These are phyloP conservation scores for Adansonia digitata DNA, from an alignment of 345 rosid species.

Conservation along the genomic window DNA sequence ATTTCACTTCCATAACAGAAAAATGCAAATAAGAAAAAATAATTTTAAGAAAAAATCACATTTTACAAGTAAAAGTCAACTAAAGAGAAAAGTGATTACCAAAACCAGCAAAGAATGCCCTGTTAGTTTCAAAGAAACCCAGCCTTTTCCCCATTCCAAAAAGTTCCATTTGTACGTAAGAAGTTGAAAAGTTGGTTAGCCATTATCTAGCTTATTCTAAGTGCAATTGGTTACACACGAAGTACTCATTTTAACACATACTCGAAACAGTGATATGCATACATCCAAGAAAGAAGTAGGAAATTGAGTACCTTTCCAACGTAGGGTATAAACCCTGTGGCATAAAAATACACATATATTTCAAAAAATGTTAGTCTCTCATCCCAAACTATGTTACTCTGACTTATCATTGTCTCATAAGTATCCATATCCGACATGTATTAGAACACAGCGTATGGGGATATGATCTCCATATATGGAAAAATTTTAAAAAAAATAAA, in stretches of 20 bases:
- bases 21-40: neutral
- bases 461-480: no score
- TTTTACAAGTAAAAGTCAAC: neutral
- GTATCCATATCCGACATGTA: no score
- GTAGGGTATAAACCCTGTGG: conserved; percentile 64
- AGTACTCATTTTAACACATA: conserved; percentile 41
- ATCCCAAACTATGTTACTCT: no score
- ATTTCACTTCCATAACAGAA: neutral
- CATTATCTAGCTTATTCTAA: conserved; percentile 1
- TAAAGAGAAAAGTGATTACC: conserved; percentile 43
- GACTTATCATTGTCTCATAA: no score
- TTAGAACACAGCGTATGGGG: no score
- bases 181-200: conserved; percentile 18
- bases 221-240: conserved; percentile 4
- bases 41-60: neutral
- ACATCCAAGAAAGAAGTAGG: conserved; percentile 96
- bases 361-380: conserved; percentile 14
- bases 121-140: conserved; percentile 79
- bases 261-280: conserved; percentile 96
- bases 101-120: conserved; percentile 97
- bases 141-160: conserved; percentile 64
- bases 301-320: conserved; percentile 77
- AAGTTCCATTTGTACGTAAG: conserved; percentile 93
- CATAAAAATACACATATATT: conserved; percentile 55
- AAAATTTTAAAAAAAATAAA: no score